Base-by-base conservation (phyloP, 192 early-diverging fungal genomes). In the Linnemannia elongata region DNA sequence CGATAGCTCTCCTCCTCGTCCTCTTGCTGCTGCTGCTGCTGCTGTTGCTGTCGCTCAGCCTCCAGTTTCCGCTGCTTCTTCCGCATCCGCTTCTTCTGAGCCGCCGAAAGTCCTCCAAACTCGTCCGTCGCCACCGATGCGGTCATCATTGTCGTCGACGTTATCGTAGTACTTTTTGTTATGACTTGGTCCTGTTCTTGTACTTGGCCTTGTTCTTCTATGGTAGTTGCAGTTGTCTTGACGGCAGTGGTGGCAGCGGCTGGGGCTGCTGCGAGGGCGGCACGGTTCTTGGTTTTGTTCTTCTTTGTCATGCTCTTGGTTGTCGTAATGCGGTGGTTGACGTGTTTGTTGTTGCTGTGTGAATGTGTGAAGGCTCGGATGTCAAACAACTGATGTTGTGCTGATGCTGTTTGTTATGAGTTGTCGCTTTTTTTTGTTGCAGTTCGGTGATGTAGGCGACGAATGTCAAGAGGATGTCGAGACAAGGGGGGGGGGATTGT, bases 201-300 rank as follows among this genome's bases (percentile, higher is more conserved):
- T 20, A 15, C 44, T 45, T 12, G 44, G 2, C 13, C 13, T 41
- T 71, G 38, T 24, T 60, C 9, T n/a, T 30, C 30, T 66, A 30
- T 33, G 27, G 12, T 33, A 2, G 33, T 15, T 52, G 12, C 12
- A 1, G 33, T 15, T 52, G 18, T 13, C 13, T 57, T 24, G 5
- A 18, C n/a, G 24, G n/a, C 27, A 4, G 60, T 30, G 30, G n/a
- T n/a, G n/a, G 57, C n/a, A 60, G 60, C 60, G n/a, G 80, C 60
- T 15, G 20, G 39, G 22, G 79, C 72, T 22, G 79, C 72, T 6
- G 30, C 60, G 47, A 72, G 52, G 13, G 74, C 30, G 1, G 39
- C 74, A 8, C 44, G 35, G 15, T 70, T 81, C 72, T 80, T 80
- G 71, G 54, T 36, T 44, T 74, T 80, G 72, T 57, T 80, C 33